Evolutionary conservation across 257 asterid species (phyloP).

Genomic region (Nyctanthes arbortristis): DNA sequence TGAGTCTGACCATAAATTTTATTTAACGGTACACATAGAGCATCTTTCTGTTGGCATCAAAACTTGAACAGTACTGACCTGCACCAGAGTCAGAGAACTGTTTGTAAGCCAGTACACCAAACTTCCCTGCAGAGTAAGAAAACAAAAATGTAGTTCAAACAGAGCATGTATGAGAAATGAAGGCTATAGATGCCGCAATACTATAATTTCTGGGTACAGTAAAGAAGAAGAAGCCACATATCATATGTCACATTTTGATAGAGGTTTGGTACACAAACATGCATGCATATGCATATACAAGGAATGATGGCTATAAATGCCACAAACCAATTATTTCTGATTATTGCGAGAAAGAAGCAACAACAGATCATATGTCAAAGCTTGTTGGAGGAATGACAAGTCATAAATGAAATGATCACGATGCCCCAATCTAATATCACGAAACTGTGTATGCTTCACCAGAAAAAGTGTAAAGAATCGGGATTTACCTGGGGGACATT

Average conservation of each 20-base stretch:
- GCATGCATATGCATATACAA: neutral
- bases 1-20: neutral
- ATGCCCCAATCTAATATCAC: constrained; percentile 12
- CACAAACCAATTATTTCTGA: neutral
- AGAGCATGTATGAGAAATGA: too few species aligned
- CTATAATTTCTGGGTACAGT: too few species aligned
- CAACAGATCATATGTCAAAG: neutral
- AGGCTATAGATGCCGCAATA: too few species aligned
- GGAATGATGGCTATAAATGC: neutral
- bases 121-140: constrained; percentile 67
- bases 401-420: constrained; percentile 17
- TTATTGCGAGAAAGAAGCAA: neutral
- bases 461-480: constrained; percentile 1
- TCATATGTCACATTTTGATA: too few species aligned
- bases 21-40: too few species aligned
- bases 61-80: constrained; percentile 48
- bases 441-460: constrained; percentile 16
- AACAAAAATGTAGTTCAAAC: constrained; percentile 12
- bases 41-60: constrained; percentile 23
- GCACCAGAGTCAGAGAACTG: constrained; percentile 58
- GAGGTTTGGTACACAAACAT: neutral
- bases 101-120: constrained; percentile 81
- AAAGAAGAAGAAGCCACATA: too few species aligned
- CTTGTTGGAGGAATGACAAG: neutral
- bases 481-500: constrained; percentile 72